Evolutionary conservation across 163 green algal genomes (phyloP).

Genomic region (Trebouxiophyceae sp.): DNA sequence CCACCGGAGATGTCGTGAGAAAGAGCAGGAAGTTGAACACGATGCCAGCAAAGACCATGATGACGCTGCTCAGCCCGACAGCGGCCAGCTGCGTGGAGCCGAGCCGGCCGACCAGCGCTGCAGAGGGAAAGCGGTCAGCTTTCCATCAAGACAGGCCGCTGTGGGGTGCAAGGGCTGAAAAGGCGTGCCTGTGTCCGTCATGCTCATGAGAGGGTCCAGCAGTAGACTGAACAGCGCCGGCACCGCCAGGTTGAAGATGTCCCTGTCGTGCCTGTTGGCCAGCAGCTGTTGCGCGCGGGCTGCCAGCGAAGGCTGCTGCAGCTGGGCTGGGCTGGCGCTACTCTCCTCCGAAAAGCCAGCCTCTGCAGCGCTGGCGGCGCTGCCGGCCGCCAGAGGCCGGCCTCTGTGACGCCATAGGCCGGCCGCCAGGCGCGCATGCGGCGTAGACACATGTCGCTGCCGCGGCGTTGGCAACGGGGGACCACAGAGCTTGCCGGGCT

Average conservation of each 20-base stretch:
- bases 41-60: constrained; percentile 34
- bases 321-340: too few relatives aligned
- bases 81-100: constrained; percentile 33
- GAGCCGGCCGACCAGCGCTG: constrained; percentile 39
- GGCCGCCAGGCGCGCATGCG: too few relatives aligned
- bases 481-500: too few relatives aligned
- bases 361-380: too few relatives aligned
- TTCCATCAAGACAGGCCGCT: too few relatives aligned
- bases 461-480: too few relatives aligned
- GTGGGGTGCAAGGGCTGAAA: neutral
- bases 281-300: neutral
- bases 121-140: neutral
- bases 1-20: constrained; percentile 38
- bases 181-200: constrained; percentile 34
- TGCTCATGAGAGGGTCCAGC: constrained; percentile 38
- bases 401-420: too few relatives aligned
- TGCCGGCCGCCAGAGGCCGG: too few relatives aligned
- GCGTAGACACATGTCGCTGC: too few relatives aligned
- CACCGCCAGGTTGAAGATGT: constrained; percentile 31
- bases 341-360: too few relatives aligned
- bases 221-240: constrained; percentile 24
- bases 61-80: constrained; percentile 28
- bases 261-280: constrained; percentile 20
- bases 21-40: constrained; percentile 43
- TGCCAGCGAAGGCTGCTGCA: too few relatives aligned